Base-by-base conservation (phyloP, 2,329 filamentous ascomycete species). In the Ophiostoma piceae region DNA sequence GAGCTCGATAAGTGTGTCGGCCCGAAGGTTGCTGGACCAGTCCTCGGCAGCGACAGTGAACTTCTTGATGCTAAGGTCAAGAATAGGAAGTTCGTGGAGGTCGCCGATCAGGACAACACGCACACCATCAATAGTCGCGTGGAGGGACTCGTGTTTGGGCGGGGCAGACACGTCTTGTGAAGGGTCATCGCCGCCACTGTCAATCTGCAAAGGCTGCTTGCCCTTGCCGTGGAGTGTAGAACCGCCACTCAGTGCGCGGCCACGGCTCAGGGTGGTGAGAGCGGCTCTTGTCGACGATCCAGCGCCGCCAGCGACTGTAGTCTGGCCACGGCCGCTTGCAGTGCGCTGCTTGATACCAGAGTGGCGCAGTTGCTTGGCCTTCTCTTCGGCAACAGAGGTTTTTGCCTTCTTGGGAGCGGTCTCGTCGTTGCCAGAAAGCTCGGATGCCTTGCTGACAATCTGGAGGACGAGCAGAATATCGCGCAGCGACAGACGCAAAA, bases 391-490 rank as follows among this genome's bases (percentile, higher is more conserved):
- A 1, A 79, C 78, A 3, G 78, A 80, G 4, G 74, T 72, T 43
- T 79, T 78, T 2, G 77, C 74, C 14, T 69, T 83, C 84, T 8
- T 87, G 3, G 35, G 11, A 82, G 47, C 88, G 82, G 43, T 88
- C 85, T 66, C 68, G 32, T 85, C 82, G n/a, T 82, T 87, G 7
- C 68, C 71, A 39, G 92, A 94, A 77, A 98, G 87, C 74, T 97
- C 94, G 4, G 93, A 92, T 1, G 94, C 95, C 76, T 92, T 94
- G 78, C 90, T 90, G 71, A 97, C 85, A 75, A 99, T 97, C 77
- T 98, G 94, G 75, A 96, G 88, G 1, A 92, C 94, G 43, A 99
- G 87, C 47, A 99, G 82, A 71, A 99, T 98, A 83, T 99, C 95
- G 68, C 95, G 90, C 62, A 99, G 83, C 0, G 95, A 98, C 35